Evolutionary conservation across 495 filamentous ascomycete species (phyloP).

Genomic region (Penicillium maclennaniae): DNA sequence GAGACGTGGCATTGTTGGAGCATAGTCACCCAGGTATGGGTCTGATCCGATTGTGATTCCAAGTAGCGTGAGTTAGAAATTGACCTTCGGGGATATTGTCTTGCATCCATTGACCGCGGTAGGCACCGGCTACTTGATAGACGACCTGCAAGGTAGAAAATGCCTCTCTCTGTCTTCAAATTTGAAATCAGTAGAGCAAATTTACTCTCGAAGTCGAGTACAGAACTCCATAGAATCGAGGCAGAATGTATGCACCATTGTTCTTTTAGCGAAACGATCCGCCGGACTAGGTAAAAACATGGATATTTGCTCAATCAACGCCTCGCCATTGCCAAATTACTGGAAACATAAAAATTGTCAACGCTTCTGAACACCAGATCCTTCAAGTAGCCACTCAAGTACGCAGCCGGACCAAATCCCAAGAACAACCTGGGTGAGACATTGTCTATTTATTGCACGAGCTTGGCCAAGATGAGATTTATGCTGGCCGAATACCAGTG

Average conservation of each 20-base stretch:
- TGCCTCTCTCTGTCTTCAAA: too few species aligned
- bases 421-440: neutral
- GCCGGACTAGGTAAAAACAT: conserved; percentile 13
- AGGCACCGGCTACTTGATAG: too few species aligned
- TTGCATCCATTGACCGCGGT: neutral
- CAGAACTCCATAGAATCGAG: neutral
- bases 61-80: neutral
- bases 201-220: neutral
- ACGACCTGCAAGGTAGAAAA: neutral
- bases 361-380: conserved; percentile 33
- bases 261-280: conserved; percentile 9
- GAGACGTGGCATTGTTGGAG: conserved; percentile 13
- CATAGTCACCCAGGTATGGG: conserved; percentile 14
- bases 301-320: conserved; percentile 32
- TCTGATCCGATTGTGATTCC: conserved; percentile 4
- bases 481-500: neutral
- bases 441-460: neutral
- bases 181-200: neutral
- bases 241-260: conserved; percentile 4
- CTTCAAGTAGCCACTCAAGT: conserved; percentile 4
- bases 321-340: conserved; percentile 34
- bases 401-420: neutral
- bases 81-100: neutral
- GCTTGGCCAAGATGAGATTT: neutral
- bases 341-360: conserved; percentile 13